Percentiles rank a stretch among this genome's conserved stretches.
phyloP scores from a whole-genome alignment of 192 early-diverging fungal genomes.

The Entomortierella parvispora region DNA sequence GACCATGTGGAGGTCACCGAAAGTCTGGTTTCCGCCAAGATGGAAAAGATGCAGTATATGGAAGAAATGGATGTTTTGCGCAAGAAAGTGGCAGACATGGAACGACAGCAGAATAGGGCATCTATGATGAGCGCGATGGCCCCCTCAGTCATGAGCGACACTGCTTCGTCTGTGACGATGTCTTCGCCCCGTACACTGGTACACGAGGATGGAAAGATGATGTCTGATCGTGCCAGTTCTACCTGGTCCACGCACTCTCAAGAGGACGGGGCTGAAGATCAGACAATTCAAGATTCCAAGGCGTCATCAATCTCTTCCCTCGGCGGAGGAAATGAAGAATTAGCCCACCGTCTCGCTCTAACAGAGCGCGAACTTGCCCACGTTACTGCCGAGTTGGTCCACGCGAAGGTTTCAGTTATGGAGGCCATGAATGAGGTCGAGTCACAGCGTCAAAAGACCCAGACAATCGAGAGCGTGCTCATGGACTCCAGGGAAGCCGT shows the following conservation, averaged over 20 bases:
- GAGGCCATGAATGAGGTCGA: conserved; percentile 53
- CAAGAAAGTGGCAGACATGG: conserved; percentile 50
- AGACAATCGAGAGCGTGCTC: conserved; percentile 35
- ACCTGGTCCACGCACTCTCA: conserved; percentile 38
- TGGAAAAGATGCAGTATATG: conserved; percentile 62
- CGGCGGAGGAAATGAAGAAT: conserved; percentile 15
- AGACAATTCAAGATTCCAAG: conserved; percentile 13
- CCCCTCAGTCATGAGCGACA: conserved; percentile 43
- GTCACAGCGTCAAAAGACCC: conserved; percentile 36
- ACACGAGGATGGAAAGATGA: conserved; percentile 33
- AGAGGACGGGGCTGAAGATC: conserved; percentile 21
- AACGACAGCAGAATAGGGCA: conserved; percentile 59
- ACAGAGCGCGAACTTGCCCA: conserved; percentile 41
- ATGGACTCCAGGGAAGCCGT: conserved; percentile 51
- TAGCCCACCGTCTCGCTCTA: conserved; percentile 19
- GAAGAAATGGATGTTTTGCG: conserved; percentile 66
- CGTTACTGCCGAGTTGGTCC: conserved; percentile 44
- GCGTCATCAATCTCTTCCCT: conserved; percentile 32
- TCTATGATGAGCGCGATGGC: conserved; percentile 44
- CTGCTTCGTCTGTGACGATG: conserved; percentile 34
- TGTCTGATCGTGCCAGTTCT: conserved; percentile 18
- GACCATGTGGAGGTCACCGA: conserved; percentile 77
- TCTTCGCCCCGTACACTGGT: conserved; percentile 17
- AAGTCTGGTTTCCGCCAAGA: conserved; percentile 61
- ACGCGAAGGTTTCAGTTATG: conserved; percentile 45